Base-by-base conservation (phyloP, 2,329 filamentous ascomycete genomes). In the Leptosphaerulina australis region DNA sequence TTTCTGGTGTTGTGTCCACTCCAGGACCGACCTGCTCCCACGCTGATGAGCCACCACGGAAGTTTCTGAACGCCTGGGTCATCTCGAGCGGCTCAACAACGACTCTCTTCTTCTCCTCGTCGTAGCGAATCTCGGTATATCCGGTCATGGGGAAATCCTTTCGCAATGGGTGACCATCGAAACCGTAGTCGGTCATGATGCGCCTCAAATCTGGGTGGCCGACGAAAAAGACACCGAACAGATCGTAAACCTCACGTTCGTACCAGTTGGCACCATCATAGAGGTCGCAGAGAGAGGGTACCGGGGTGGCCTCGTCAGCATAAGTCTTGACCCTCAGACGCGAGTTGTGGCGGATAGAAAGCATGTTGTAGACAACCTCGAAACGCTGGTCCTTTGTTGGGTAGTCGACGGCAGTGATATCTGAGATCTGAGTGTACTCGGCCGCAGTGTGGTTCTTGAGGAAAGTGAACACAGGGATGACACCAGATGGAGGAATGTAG, bases 71-170 rank as follows among this genome's bases (percentile, higher is more conserved):
- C 6, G 95, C 94, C 77, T 99, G 94, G 11, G 94, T 97, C 76
- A 99, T 83, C 80, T 99, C 94, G 39, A 99, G 81, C 30, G 95
- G 94, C 81, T 99, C 95, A 24, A 95, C 93, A 54, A 99, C 93
- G 71, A 99, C 97, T 56, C 94, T 86, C 86, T 99, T 99, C 89
- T 97, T 99, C 83, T 99, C 95, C 79, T 99, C 94, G 64, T 99
- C 94, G 72, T 95, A 99, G 70, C 94, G 84, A 63, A 99, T 88
- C 80, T 99, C 95, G 25, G 94, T 99, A 80, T 99, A 99, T 37
- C 94, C 94, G 2, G 94, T 97, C 73, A 99, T 79, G 17, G 94
- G 94, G 80, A 99, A 99, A 73, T 99, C 94, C 80, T 99, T 99
- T 71, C 95, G 85, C 71, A 99, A 79, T 31, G 94, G 94, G 78